Percentiles rank a stretch among this genome's conserved stretches.
Evolutionary conservation across 2,329 filamentous ascomycete species (phyloP).

Genomic region (Neofusicoccum laricinum): DNA sequence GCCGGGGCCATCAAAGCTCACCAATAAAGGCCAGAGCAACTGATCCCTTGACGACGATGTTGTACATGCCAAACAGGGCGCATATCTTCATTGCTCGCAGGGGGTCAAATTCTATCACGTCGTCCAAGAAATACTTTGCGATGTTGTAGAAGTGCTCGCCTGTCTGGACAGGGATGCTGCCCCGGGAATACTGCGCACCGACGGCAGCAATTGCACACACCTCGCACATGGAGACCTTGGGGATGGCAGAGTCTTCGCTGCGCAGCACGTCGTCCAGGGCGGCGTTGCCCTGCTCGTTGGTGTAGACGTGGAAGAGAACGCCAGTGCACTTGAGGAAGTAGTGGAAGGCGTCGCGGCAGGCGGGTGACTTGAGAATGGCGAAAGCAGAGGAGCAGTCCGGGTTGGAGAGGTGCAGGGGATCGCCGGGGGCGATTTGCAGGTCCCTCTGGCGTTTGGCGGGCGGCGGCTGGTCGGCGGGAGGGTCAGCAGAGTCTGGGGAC

Average conservation of each 20-base stretch:
- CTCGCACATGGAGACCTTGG: slow-evolving; percentile 18
- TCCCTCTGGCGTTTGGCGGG: not conserved
- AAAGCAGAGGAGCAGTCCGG: not conserved
- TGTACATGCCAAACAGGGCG: slow-evolving; percentile 23
- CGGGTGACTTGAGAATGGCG: not conserved
- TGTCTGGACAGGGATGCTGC: slow-evolving; percentile 17
- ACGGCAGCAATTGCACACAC: slow-evolving; percentile 23
- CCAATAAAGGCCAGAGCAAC: slow-evolving; percentile 23
- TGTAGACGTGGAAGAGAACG: slow-evolving; percentile 21
- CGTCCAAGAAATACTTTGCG: slow-evolving; percentile 21
- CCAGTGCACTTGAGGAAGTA: slow-evolving; percentile 22
- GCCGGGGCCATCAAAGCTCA: not conserved
- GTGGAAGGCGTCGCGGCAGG: slow-evolving; percentile 13
- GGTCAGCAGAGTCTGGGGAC: not conserved
- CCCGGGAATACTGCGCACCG: slow-evolving; percentile 19
- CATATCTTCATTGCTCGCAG: slow-evolving; percentile 24
- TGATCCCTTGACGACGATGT: slow-evolving; percentile 22
- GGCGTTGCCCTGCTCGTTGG: slow-evolving; percentile 17
- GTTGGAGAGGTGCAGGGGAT: not conserved
- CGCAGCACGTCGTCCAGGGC: slow-evolving; percentile 18
- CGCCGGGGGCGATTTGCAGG: not conserved
- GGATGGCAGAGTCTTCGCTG: not conserved
- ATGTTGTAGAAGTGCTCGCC: slow-evolving; percentile 23
- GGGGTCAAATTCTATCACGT: slow-evolving; percentile 20
- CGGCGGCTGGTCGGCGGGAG: not conserved